Base-by-base conservation (phyloP, 2,329 filamentous ascomycete species). In the Cladosporium austrohemisphaericum region DNA sequence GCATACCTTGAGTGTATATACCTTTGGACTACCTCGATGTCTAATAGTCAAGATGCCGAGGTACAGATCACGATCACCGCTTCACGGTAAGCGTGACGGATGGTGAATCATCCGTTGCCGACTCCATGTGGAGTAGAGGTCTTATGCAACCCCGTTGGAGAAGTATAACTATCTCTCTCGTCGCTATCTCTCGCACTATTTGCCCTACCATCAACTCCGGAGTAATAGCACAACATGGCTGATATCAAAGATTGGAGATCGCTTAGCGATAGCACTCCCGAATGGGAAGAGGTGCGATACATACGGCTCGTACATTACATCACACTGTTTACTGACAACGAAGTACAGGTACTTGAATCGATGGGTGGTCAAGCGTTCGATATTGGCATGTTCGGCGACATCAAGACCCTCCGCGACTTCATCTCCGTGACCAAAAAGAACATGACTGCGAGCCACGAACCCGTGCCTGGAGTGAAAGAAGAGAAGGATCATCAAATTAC, bases 401-500 rank as follows among this genome's bases (percentile, higher is more conserved):
- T 62, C 11, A 14, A 32, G 1, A 31, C 28, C 8, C 46, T 64
- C 23, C 49, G 56, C 3, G 43, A 52, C 14, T 61, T 55, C 49
- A 48, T 62, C 25, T 44, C 49, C 8, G 33, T 52, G 4, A 38
- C 51, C 10, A 60, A 60, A 44, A 46, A 49, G 8, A 44, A 51
- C 19, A 53, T 48, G 43, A 56, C 28, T 8, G 55, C 49, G 13
- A 41, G 31, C 25, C 23, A 35, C 38, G 46, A 37, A 8, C 36
- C 52, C 3, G 35, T 59, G n/a, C 18, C 56, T 1, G 57, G 58
- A 26, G 60, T 65, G 10, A 58, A 60, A 10, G 64, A 60, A n/a
- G 64, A 61, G 7, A 67, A 83, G 47, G 68, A 72, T 29, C 65
- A 62, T 32, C 58, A 63, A 52, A 64, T 71, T 25, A 46, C 55